These are phyloP conservation scores for Aspergillus viridinutans DNA, from an alignment of 2,329 filamentous ascomycete genomes.

Conservation along the genomic window DNA sequence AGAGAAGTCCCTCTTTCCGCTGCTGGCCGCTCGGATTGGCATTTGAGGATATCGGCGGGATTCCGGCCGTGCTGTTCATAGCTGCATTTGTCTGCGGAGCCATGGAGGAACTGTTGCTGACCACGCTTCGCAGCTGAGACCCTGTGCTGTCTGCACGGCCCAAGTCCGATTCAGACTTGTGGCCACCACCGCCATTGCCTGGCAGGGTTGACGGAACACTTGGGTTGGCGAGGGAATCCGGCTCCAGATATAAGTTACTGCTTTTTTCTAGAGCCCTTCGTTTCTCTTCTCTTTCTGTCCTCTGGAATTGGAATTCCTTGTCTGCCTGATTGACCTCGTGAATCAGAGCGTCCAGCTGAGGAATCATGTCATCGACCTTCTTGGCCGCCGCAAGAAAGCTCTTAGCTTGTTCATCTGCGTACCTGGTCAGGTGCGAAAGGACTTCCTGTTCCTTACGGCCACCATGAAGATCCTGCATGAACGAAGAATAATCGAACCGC, in stretches of 20 bases:
- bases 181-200: constrained; percentile 45
- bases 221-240: constrained; percentile 54
- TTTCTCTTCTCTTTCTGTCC: constrained; percentile 94
- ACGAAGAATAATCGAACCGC: constrained; percentile 97
- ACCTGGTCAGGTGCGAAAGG: constrained; percentile 87
- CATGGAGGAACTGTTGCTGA: constrained; percentile 44
- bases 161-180: constrained; percentile 64
- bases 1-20: constrained; percentile 88
- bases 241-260: constrained; percentile 67
- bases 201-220: constrained; percentile 28
- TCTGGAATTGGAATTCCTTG: constrained; percentile 93
- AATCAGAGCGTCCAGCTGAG: constrained; percentile 83
- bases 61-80: constrained; percentile 19
- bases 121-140: constrained; percentile 58
- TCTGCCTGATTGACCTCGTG: constrained; percentile 88
- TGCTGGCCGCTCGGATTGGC: constrained; percentile 51
- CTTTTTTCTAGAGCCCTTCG: constrained; percentile 84
- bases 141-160: constrained; percentile 70
- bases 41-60: not conserved
- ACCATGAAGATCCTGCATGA: constrained; percentile 98
- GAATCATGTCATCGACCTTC: constrained; percentile 80
- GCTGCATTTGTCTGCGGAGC: constrained; percentile 38
- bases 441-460: constrained; percentile 98
- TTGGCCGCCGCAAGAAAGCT: constrained; percentile 78
- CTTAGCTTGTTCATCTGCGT: constrained; percentile 83